Evolutionary conservation across 1,284 basidiomycete species (phyloP).

Genomic region (Athelia sp.): DNA sequence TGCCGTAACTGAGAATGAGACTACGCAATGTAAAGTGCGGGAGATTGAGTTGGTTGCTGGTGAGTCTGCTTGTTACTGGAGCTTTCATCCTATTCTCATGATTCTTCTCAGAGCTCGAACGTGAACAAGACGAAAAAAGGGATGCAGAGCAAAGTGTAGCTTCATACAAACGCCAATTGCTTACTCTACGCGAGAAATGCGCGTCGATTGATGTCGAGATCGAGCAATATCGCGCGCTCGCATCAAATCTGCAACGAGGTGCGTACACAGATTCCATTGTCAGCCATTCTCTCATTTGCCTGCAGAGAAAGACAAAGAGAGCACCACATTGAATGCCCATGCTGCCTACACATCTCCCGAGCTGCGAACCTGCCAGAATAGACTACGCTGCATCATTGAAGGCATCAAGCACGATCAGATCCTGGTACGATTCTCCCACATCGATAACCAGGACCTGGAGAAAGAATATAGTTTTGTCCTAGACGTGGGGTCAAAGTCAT

Average conservation of each 20-base stretch:
- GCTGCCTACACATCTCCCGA: conserved; percentile 54
- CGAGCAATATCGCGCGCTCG: conserved; percentile 57
- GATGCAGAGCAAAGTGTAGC: conserved; percentile 61
- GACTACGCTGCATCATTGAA: conserved; percentile 64
- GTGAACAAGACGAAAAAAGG: conserved; percentile 65
- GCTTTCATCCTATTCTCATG: not conserved
- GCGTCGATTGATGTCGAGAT: conserved; percentile 60
- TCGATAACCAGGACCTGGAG: conserved; percentile 54
- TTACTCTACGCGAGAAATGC: conserved; percentile 53
- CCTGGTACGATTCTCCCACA: conserved; percentile 64
- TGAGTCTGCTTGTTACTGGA: conserved; percentile 25
- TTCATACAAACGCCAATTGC: conserved; percentile 58
- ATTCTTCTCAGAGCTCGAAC: conserved; percentile 48
- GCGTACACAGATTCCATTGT: conserved; percentile 7
- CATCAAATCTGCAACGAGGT: conserved; percentile 62
- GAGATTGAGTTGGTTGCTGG: conserved; percentile 70
- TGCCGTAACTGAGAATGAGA: conserved; percentile 58
- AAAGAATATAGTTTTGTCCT: conserved; percentile 74
- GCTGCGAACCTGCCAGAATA: conserved; percentile 51
- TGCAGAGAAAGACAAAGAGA: conserved; percentile 69
- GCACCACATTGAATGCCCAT: conserved; percentile 52
- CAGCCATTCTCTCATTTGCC: too few species aligned
- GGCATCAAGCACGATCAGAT: conserved; percentile 71
- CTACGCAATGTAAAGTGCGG: conserved; percentile 61
- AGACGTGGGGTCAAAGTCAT: conserved; percentile 58